phyloP scores from a whole-genome alignment of 2,329 filamentous ascomycete species.

The Karstenula rhodostoma region DNA sequence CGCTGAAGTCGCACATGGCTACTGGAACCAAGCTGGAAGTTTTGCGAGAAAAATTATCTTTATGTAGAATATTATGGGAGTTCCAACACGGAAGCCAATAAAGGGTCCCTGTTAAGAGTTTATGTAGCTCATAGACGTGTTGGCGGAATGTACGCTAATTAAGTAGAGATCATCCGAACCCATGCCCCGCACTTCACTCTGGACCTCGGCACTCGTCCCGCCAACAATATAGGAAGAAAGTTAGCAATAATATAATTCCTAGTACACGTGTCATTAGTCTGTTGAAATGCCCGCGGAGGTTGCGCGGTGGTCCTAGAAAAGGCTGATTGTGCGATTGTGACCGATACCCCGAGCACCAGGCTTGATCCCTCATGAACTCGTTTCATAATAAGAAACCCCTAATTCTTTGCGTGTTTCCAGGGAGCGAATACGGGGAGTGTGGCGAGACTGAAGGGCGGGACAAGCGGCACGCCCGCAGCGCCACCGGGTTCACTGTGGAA shows the following conservation, averaged over 20 bases:
- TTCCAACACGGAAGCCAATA: background rate
- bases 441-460: constrained; percentile 64
- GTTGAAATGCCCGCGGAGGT: background rate
- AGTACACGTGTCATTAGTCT: background rate
- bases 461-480: constrained; percentile 20
- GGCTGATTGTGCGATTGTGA: too few relatives aligned
- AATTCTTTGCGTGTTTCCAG: too few relatives aligned
- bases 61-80: background rate
- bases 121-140: background rate
- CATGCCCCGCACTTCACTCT: background rate
- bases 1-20: constrained; percentile 33
- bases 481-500: background rate
- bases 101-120: background rate
- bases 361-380: too few relatives aligned
- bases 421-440: constrained; percentile 69
- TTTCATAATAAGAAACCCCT: too few relatives aligned
- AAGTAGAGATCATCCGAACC: background rate
- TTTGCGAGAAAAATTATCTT: background rate
- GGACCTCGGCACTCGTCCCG: constrained; percentile 1
- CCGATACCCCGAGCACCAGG: too few relatives aligned
- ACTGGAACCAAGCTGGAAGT: background rate
- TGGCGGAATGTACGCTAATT: background rate
- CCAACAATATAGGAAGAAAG: background rate
- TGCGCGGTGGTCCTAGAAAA: background rate
- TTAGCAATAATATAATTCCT: too few relatives aligned